Evolutionary conservation across 192 early-diverging fungal species (phyloP).

Genomic region (Coemansia sp.): DNA sequence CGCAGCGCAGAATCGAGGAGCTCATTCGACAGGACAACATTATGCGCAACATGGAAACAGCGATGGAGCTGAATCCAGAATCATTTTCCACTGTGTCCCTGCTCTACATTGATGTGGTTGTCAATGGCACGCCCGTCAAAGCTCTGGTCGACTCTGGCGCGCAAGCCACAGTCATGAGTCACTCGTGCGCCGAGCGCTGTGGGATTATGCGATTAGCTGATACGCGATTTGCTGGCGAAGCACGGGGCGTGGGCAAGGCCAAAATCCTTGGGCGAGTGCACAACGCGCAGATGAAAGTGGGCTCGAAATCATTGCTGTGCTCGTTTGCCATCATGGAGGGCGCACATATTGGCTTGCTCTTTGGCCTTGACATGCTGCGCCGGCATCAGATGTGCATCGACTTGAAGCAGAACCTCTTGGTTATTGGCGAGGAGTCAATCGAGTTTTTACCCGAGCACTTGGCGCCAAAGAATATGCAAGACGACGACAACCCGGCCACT

Average conservation of each 20-base stretch:
- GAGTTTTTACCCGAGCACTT: constrained; percentile 90
- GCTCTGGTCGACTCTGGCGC: constrained; percentile 97
- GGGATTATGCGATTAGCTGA: constrained; percentile 88
- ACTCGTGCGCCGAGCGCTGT: constrained; percentile 65
- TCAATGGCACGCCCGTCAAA: constrained; percentile 85
- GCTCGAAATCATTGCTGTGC: constrained; percentile 72
- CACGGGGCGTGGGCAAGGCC: constrained; percentile 91
- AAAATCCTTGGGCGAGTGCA: constrained; percentile 96
- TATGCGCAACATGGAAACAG: constrained; percentile 71
- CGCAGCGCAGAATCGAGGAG: constrained; percentile 88
- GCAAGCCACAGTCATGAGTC: constrained; percentile 86
- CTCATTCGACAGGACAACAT: constrained; percentile 83
- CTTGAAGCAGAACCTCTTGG: constrained; percentile 71
- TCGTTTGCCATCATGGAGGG: constrained; percentile 94
- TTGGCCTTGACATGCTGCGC: constrained; percentile 95
- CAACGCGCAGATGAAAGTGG: constrained; percentile 78
- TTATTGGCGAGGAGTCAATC: constrained; percentile 75
- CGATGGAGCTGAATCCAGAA: constrained; percentile 93
- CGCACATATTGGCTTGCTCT: constrained; percentile 81
- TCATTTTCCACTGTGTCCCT: constrained; percentile 86
- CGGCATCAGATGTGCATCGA: constrained; percentile 91
- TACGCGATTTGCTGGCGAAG: constrained; percentile 80
- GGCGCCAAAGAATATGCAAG: constrained; percentile 61
- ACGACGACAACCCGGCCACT: constrained; percentile 20
- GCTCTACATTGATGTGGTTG: constrained; percentile 85